Conservation (phyloP, 2,329 filamentous ascomycete genomes). For the Zymoseptoria ardabiliae region DNA sequence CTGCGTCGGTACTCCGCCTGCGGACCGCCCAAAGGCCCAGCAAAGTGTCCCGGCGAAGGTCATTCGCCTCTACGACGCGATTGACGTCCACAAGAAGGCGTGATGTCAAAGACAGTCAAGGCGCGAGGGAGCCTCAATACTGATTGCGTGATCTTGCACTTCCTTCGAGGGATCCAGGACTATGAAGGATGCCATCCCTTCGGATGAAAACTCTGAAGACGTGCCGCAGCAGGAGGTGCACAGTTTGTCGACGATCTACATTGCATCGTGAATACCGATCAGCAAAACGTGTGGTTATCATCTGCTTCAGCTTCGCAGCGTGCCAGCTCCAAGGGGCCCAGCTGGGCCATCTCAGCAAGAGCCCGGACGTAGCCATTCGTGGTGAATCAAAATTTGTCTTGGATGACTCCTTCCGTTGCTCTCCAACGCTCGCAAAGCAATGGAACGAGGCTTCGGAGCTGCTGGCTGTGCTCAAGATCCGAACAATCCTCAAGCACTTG, state of each 20-base stretch:
- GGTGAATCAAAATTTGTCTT: background rate
- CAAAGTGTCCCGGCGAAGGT: too few species aligned
- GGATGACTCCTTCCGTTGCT: background rate
- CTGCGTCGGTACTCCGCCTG: too few species aligned
- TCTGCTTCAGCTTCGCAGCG: background rate
- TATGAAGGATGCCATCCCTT: too few species aligned
- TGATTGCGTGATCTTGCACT: too few species aligned
- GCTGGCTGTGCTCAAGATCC: background rate
- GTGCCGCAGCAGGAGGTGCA: background rate
- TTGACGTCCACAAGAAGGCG: too few species aligned
- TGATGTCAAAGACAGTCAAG: too few species aligned
- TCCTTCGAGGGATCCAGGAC: too few species aligned
- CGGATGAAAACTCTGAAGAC: too few species aligned
- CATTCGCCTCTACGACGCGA: too few species aligned
- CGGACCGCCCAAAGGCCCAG: too few species aligned
- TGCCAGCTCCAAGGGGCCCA: background rate
- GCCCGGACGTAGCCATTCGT: background rate
- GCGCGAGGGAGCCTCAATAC: too few species aligned
- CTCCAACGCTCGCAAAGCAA: background rate
- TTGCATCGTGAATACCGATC: background rate
- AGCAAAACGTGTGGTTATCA: background rate
- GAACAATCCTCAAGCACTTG: background rate
- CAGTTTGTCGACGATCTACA: background rate
- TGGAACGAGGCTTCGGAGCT: background rate
- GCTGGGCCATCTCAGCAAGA: background rate